Conservation (phyloP, 805 yeast species). For the Saturnispora saitoi region DNA sequence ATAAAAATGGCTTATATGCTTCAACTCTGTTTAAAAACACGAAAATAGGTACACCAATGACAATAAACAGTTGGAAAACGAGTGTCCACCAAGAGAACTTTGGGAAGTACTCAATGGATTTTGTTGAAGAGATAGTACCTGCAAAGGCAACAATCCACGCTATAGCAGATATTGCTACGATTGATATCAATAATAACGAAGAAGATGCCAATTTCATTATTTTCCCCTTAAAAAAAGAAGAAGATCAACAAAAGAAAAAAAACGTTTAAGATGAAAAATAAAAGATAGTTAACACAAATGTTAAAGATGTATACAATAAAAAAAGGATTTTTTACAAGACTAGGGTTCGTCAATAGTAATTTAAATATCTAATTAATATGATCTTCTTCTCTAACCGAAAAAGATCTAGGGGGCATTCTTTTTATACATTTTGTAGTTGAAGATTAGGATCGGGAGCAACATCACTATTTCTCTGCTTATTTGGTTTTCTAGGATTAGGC, state of each 20-base stretch:
- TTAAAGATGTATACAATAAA: too few relatives aligned
- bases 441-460: background rate
- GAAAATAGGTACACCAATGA: conserved; percentile 40
- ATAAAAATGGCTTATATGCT: conserved; percentile 52
- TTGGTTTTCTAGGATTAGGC: conserved; percentile 3
- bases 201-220: background rate
- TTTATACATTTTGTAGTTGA: background rate
- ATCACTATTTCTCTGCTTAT: conserved; percentile 7
- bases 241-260: background rate
- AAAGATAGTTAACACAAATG: background rate
- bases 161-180: conserved; percentile 26
- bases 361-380: too few relatives aligned
- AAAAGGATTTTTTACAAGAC: too few relatives aligned
- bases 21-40: conserved; percentile 59
- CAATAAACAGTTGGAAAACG: conserved; percentile 62
- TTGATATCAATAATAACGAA: background rate
- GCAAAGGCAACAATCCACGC: conserved; percentile 87
- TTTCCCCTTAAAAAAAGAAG: background rate
- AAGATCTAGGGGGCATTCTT: too few relatives aligned
- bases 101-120: conserved; percentile 44
- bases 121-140: conserved; percentile 62
- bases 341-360: too few relatives aligned
- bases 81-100: conserved; percentile 96
- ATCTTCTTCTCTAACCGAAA: too few relatives aligned
- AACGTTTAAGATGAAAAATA: background rate